Evolutionary conservation across 1,284 basidiomycete species (phyloP).

Genomic region (Austroboletus novae-zelandiae): DNA sequence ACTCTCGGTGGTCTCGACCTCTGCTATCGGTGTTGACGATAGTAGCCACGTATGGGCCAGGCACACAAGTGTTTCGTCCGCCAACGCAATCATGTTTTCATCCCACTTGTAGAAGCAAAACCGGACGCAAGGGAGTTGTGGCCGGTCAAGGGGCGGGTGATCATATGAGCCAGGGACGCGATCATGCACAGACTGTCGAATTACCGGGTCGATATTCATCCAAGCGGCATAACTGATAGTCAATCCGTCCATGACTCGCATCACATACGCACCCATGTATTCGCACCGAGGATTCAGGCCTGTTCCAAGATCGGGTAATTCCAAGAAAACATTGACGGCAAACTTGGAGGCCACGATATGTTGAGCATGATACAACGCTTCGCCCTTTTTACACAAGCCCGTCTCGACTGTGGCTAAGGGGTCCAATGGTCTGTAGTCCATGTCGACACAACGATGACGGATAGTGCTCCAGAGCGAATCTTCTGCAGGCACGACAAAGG

Average conservation of each 20-base stretch:
- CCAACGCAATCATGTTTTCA: constrained; percentile 13
- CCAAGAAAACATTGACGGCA: constrained; percentile 30
- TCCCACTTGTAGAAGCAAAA: constrained; percentile 25
- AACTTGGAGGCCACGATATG: constrained; percentile 19
- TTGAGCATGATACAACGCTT: constrained; percentile 13
- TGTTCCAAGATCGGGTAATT: neutral
- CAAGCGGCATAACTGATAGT: no score
- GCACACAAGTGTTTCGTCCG: constrained; percentile 2
- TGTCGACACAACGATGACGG: constrained; percentile 13
- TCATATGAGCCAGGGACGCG: neutral
- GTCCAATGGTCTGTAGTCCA: constrained; percentile 5
- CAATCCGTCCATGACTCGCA: constrained; percentile 5
- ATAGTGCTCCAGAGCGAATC: constrained; percentile 18
- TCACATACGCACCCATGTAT: constrained; percentile 27
- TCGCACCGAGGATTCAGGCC: constrained; percentile 3
- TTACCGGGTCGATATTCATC: constrained; percentile 9
- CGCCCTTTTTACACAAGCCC: neutral
- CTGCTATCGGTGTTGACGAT: no score
- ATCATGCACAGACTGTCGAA: constrained; percentile 5
- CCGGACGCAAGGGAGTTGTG: constrained; percentile 11
- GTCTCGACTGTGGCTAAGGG: constrained; percentile 1
- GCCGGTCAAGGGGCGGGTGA: neutral
- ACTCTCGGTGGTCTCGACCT: no score
- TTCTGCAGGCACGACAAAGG: constrained; percentile 7
- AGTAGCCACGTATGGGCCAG: no score